Percentiles rank a stretch among this genome's conserved stretches.
Evolutionary conservation across 2,329 filamentous ascomycete species (phyloP).

Genomic region (Plenodomus tracheiphilus): DNA sequence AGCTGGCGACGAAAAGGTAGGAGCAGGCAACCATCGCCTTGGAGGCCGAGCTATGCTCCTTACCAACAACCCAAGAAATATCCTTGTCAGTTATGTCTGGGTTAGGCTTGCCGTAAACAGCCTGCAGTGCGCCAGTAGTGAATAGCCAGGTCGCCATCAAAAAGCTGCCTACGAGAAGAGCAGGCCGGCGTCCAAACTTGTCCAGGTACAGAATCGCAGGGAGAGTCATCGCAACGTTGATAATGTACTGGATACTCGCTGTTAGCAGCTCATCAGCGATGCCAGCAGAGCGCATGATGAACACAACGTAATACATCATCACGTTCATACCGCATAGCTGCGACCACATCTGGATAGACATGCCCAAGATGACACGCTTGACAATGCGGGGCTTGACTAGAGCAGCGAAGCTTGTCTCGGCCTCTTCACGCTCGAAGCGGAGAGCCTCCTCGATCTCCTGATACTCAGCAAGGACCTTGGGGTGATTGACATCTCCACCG

Average conservation of each 20-base stretch:
- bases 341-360: slow-evolving; percentile 63
- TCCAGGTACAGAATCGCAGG: slow-evolving; percentile 65
- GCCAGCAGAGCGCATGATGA: slow-evolving; percentile 62
- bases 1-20: slow-evolving; percentile 50
- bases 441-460: slow-evolving; percentile 63
- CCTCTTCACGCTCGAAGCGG: slow-evolving; percentile 58
- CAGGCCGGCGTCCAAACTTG: slow-evolving; percentile 60
- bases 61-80: slow-evolving; percentile 62
- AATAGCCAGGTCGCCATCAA: slow-evolving; percentile 64
- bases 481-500: slow-evolving; percentile 58
- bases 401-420: slow-evolving; percentile 54
- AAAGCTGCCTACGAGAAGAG: slow-evolving; percentile 60
- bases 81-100: slow-evolving; percentile 39
- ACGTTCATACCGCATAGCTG: slow-evolving; percentile 65
- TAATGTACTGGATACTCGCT: slow-evolving; percentile 65
- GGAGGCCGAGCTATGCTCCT: slow-evolving; percentile 56
- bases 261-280: slow-evolving; percentile 62
- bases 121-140: slow-evolving; percentile 62
- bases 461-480: slow-evolving; percentile 66
- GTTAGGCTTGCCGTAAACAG: slow-evolving; percentile 56
- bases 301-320: slow-evolving; percentile 61
- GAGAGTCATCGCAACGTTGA: slow-evolving; percentile 64
- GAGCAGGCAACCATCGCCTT: slow-evolving; percentile 56
- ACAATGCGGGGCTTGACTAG: slow-evolving; percentile 57
- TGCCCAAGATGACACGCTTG: slow-evolving; percentile 61